These are phyloP conservation scores for Aegilops longissima DNA, from an alignment of 176 grass and related monocot species.

Conservation along the genomic window DNA sequence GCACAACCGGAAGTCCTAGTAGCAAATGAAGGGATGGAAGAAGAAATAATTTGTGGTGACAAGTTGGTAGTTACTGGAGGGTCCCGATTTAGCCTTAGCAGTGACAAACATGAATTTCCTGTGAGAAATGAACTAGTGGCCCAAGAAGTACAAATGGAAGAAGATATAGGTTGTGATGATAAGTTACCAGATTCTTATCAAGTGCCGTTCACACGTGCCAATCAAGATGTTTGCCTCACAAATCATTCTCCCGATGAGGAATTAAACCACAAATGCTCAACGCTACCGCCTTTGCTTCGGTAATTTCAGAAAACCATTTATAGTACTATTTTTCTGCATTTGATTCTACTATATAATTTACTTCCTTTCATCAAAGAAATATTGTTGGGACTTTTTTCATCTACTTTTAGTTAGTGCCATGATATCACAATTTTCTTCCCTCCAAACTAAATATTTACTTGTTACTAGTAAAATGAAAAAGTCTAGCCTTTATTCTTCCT, in stretches of 20 bases:
- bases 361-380: background rate
- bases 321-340: background rate
- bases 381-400: too few species aligned
- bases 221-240: conserved; percentile 15
- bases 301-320: background rate
- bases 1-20: background rate
- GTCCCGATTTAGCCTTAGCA: background rate
- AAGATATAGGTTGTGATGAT: background rate
- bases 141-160: background rate
- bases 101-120: background rate
- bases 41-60: background rate
- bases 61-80: background rate
- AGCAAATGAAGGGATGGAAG: background rate
- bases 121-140: background rate
- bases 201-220: background rate
- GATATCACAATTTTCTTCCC: too few species aligned
- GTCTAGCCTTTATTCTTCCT: too few species aligned
- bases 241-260: background rate
- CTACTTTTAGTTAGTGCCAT: too few species aligned
- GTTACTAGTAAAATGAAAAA: too few species aligned
- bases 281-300: conserved; percentile 11
- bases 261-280: background rate
- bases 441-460: too few species aligned
- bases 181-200: background rate
- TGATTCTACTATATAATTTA: background rate